Conservation (phyloP, 1,139 yeast species). For the Sugiyamaella novakii region DNA sequence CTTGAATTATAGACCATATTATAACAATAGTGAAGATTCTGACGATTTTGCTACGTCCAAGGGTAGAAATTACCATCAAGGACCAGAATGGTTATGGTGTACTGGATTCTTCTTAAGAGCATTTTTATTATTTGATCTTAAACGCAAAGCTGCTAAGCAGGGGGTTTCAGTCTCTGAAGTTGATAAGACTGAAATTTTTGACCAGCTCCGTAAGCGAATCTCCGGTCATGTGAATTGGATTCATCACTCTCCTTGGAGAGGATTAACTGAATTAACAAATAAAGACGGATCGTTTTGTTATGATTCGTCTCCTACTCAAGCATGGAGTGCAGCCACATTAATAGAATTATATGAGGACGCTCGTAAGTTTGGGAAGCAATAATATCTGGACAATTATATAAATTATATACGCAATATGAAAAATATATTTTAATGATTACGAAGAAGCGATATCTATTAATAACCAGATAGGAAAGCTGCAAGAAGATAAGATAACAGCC, state of each 20-base stretch:
- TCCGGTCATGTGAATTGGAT: conserved; percentile 72
- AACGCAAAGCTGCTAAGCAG: conserved; percentile 34
- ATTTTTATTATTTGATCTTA: conserved; percentile 54
- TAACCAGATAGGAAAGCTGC: not conserved
- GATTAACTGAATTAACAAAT: conserved; percentile 88
- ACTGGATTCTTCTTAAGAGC: conserved; percentile 87
- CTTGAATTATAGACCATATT: conserved; percentile 87
- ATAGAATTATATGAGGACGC: conserved; percentile 75
- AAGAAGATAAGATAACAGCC: conserved; percentile 1
- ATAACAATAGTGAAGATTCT: conserved; percentile 75
- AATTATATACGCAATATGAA: no score
- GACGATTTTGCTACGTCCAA: conserved; percentile 89
- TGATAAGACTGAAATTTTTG: conserved; percentile 43
- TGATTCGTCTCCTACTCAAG: conserved; percentile 95
- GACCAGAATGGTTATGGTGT: conserved; percentile 98
- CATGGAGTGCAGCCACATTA: conserved; percentile 90
- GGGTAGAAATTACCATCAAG: conserved; percentile 97
- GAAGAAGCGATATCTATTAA: no score
- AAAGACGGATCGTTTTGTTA: conserved; percentile 77
- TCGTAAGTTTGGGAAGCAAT: conserved; percentile 3
- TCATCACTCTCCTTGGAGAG: conserved; percentile 81
- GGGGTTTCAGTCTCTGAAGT: conserved; percentile 14
- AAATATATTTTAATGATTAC: no score
- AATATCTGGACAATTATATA: conserved; percentile 1
- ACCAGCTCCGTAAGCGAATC: conserved; percentile 54